Evolutionary conservation across 1,284 basidiomycete genomes (phyloP).

Genomic region (Tilletia setariae): DNA sequence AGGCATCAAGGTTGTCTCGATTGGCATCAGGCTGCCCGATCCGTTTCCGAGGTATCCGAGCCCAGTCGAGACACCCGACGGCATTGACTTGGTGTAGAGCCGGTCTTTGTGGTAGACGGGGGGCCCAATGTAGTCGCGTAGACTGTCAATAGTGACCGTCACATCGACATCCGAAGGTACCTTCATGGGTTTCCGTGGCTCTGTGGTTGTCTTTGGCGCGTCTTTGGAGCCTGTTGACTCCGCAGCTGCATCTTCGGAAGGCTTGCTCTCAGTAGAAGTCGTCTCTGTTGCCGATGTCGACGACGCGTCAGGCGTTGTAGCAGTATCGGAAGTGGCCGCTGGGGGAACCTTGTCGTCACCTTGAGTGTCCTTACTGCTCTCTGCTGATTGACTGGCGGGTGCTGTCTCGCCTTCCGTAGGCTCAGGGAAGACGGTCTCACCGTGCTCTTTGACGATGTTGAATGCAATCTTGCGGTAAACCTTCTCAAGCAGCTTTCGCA

Average conservation of each 20-base stretch:
- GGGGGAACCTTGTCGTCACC: slow-evolving; percentile 54
- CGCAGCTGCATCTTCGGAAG: slow-evolving; percentile 25
- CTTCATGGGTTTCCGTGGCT: slow-evolving; percentile 72
- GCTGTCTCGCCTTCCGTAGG: slow-evolving; percentile 54
- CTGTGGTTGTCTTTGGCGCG: slow-evolving; percentile 65
- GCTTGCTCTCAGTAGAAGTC: slow-evolving; percentile 23
- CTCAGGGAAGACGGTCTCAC: slow-evolving; percentile 82
- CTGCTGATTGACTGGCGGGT: slow-evolving; percentile 24
- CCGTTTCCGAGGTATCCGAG: slow-evolving; percentile 95
- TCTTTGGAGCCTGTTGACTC: slow-evolving; percentile 24
- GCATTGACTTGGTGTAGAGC: slow-evolving; percentile 74
- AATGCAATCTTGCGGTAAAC: slow-evolving; percentile 96
- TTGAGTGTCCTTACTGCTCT: slow-evolving; percentile 31
- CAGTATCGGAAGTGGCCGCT: slow-evolving; percentile 22
- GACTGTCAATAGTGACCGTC: slow-evolving; percentile 75
- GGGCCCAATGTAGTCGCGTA: slow-evolving; percentile 95
- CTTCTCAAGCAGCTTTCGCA: slow-evolving; percentile 60
- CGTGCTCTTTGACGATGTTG: slow-evolving; percentile 85
- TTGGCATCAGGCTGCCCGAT: slow-evolving; percentile 91
- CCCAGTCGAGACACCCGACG: slow-evolving; percentile 88
- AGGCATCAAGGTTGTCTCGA: slow-evolving; percentile 63
- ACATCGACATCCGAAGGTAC: slow-evolving; percentile 79
- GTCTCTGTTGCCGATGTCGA: slow-evolving; percentile 54
- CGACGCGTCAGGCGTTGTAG: neutral
- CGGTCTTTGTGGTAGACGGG: slow-evolving; percentile 93